phyloP scores from a whole-genome alignment of 2,329 filamentous ascomycete genomes.

The Rhytidhysteron rufulum region DNA sequence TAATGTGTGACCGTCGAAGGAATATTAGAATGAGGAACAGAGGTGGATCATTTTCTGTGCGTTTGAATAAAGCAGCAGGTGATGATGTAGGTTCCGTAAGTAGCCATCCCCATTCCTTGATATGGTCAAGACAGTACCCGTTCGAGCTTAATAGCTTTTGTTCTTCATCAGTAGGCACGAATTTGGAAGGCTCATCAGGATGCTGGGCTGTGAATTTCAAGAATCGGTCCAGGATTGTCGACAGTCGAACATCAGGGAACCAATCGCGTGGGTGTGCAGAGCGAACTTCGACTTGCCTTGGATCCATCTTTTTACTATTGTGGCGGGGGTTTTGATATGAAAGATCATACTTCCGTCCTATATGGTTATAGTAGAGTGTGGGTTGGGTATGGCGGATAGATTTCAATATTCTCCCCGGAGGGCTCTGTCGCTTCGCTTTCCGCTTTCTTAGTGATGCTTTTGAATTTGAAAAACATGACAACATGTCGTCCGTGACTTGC shows the following conservation, averaged over 20 bases:
- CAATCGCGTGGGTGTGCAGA: not conserved
- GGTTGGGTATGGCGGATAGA: no score
- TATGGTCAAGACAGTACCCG: conserved; percentile 13
- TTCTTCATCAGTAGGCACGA: conserved; percentile 15
- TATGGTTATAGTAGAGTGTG: no score
- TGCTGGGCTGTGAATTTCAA: conserved; percentile 8
- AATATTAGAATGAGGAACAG: conserved; percentile 28
- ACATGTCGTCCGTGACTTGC: no score
- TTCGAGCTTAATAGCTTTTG: conserved; percentile 12
- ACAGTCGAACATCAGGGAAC: not conserved
- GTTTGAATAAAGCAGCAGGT: conserved; percentile 17
- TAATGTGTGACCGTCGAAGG: conserved; percentile 26
- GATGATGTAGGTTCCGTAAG: conserved; percentile 15
- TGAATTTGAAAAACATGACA: no score
- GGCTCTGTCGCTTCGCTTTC: not conserved
- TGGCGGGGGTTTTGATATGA: conserved; percentile 10
- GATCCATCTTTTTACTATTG: conserved; percentile 3
- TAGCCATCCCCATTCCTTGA: conserved; percentile 22
- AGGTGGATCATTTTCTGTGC: conserved; percentile 14
- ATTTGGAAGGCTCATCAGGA: no score
- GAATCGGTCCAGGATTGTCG: not conserved
- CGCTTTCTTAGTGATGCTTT: not conserved
- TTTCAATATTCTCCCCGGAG: not conserved
- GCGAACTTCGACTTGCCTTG: not conserved
- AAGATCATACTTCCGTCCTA: conserved; percentile 11